phyloP scores from a whole-genome alignment of 352 stramenopile species.

The Lagenidium sp. region DNA sequence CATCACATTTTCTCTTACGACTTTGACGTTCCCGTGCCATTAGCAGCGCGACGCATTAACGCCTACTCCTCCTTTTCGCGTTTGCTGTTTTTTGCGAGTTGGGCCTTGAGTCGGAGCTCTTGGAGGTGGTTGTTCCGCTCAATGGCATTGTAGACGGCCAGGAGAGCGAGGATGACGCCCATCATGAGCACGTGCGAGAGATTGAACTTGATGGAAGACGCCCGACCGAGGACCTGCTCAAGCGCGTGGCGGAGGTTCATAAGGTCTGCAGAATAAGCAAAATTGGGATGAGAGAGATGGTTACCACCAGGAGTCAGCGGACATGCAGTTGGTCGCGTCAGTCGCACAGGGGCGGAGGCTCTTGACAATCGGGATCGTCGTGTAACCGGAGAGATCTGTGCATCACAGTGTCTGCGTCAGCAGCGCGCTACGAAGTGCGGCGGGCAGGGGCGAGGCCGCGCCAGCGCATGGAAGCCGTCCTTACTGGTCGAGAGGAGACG shows the following conservation, averaged over 20 bases:
- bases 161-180: conserved; percentile 62
- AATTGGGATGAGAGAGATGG: conserved; percentile 1
- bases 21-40: conserved; percentile 1
- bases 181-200: conserved; percentile 76
- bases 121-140: conserved; percentile 64
- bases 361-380: conserved; percentile 56
- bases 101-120: conserved; percentile 49
- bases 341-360: conserved; percentile 39
- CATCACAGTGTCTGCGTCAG: too few species aligned
- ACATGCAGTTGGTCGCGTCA: too few species aligned
- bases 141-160: conserved; percentile 72
- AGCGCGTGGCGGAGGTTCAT: conserved; percentile 60
- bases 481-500: conserved; percentile 51
- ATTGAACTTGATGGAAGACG: conserved; percentile 71
- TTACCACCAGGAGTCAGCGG: too few species aligned
- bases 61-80: too few species aligned
- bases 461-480: background rate
- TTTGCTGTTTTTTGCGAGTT: conserved; percentile 34
- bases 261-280: conserved; percentile 24
- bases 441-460: background rate
- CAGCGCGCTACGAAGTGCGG: background rate
- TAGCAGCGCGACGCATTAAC: too few species aligned
- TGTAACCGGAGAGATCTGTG: conserved; percentile 54
- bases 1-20: background rate
- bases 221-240: conserved; percentile 67